phyloP scores from a whole-genome alignment of 2,329 filamentous ascomycete genomes.

The Coniochaeta prunicola region DNA sequence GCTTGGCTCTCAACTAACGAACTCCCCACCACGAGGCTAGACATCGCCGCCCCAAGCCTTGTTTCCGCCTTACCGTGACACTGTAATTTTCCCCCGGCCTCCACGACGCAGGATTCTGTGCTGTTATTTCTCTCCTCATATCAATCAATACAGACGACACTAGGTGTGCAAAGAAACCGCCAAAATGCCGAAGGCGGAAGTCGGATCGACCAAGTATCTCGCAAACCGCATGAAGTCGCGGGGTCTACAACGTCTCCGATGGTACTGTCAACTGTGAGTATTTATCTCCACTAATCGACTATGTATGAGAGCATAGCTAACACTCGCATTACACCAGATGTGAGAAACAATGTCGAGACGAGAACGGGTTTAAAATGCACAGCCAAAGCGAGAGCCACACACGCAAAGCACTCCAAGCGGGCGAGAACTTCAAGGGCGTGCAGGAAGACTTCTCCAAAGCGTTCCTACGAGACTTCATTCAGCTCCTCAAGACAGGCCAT shows the following conservation, averaged over 20 bases:
- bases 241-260: slow-evolving; percentile 71
- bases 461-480: slow-evolving; percentile 74
- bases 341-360: slow-evolving; percentile 52
- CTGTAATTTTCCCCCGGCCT: neutral
- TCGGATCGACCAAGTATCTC: slow-evolving; percentile 83
- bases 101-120: neutral
- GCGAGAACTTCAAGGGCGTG: slow-evolving; percentile 79
- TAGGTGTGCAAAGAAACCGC: slow-evolving; percentile 8
- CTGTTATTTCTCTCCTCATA: neutral
- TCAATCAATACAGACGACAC: neutral
- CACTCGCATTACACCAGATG: neutral
- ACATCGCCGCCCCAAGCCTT: neutral
- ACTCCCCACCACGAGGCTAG: neutral
- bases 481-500: slow-evolving; percentile 72
- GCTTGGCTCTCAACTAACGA: neutral
- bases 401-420: slow-evolving; percentile 80
- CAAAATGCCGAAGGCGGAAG: slow-evolving; percentile 86
- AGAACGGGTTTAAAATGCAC: slow-evolving; percentile 90
- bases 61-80: neutral
- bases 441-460: slow-evolving; percentile 76
- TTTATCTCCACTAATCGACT: neutral
- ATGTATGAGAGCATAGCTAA: neutral
- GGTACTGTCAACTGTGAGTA: slow-evolving; percentile 84
- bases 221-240: slow-evolving; percentile 86
- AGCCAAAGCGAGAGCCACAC: slow-evolving; percentile 79